Evolutionary conservation across 1,284 basidiomycete genomes (phyloP), one percentile per base, ranked within the genome.

Genomic region (Ganoderma meredithae): DNA sequence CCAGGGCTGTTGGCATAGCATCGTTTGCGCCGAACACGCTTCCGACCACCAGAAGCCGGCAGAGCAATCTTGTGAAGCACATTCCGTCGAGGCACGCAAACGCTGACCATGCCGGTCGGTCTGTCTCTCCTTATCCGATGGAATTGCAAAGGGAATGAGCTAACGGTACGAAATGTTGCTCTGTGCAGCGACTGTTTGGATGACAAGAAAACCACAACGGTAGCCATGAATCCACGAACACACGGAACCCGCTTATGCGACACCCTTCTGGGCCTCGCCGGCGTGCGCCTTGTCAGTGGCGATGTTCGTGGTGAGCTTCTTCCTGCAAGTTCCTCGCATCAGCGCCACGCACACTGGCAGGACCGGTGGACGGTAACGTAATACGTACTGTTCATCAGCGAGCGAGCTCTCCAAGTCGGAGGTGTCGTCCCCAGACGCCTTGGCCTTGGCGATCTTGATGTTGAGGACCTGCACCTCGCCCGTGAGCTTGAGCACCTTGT

Each of bases 401-500:
- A 83, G 71, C 66, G 78, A 73, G 60, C 60, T 64, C 72, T 80
- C 75, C 36, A 80, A 64, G 65, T 65, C 62, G 7, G 79, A 73
- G 8, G 81, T 82, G 65, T 79, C 76, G 44, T 75, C 71, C 62
- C 82, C 82, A 10, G 70, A 66, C 15, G 82, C 82, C 73, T 81
- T 67, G 10, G 80, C 81, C 71, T 82, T 76, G 6, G 82, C 83
- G 66, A 83, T 78, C 74, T 83, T 78, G 77, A 84, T 84, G 66
- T 82, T 77, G 8, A 82, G 73, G 40, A 72, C 82, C 72, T 82
- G 81, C 25, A 80, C 76, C 69, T 80, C 78, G 40, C 80, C 84
- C 31, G 82, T 83, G 64, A 86, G 76, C 77, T 86, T 86, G 41
- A 86, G 75, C 40, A 85, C 84, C 79, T 86, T 86, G 80, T 86